Conservation (phyloP, 176 grass and related monocot species). For the Phoenix dactylifera region DNA sequence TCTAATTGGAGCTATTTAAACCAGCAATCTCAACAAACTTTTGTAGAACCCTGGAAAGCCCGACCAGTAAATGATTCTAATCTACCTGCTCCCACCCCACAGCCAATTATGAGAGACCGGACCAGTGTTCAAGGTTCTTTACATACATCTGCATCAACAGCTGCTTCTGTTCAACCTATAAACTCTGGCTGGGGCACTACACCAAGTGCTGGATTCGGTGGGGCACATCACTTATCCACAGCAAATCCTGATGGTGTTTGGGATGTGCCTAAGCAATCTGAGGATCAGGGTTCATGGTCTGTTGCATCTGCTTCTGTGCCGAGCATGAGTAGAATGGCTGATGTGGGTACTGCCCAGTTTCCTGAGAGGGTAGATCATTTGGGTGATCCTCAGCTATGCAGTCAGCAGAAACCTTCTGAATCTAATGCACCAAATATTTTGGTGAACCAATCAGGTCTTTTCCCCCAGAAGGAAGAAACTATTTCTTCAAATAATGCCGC, state of each 20-base stretch:
- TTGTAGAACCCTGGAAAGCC: constrained; percentile 21
- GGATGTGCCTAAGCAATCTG: constrained; percentile 29
- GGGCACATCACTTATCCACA: constrained; percentile 31
- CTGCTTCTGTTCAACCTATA: constrained; percentile 35
- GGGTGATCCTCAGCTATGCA: not conserved
- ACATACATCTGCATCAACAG: constrained; percentile 8
- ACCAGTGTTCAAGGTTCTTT: constrained; percentile 13
- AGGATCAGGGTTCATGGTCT: constrained; percentile 28
- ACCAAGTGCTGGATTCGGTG: constrained; percentile 11
- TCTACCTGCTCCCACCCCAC: constrained; percentile 22
- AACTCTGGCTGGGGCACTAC: constrained; percentile 37
- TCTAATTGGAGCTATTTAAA: constrained; percentile 23
- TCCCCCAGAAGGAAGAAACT: not conserved
- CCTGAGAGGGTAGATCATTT: constrained; percentile 23
- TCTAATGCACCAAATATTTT: not conserved
- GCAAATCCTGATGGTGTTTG: constrained; percentile 40
- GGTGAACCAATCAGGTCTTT: not conserved
- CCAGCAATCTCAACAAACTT: constrained; percentile 40
- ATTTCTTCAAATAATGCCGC: not conserved
- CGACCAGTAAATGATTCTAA: constrained; percentile 28
- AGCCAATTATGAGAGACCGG: constrained; percentile 28
- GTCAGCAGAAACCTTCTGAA: constrained; percentile 16
- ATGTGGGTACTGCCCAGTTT: constrained; percentile 3
- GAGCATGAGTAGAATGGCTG: not conserved
- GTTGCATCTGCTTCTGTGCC: constrained; percentile 7